Evolutionary conservation across 2,329 filamentous ascomycete genomes (phyloP).

Genomic region (Blastomyces parvus): DNA sequence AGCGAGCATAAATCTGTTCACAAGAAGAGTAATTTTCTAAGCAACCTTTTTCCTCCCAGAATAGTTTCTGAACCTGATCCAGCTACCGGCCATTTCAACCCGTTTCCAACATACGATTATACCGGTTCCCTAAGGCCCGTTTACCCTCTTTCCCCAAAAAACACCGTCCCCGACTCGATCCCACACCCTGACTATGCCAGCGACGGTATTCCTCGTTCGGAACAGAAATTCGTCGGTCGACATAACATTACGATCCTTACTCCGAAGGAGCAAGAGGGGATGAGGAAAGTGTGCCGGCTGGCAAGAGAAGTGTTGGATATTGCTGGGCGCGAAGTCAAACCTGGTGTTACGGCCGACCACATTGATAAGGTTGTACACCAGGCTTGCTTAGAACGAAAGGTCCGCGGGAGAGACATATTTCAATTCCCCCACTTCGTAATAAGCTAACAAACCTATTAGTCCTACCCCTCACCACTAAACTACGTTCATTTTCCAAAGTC

Average conservation of each 20-base stretch:
- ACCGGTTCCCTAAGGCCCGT: conserved; percentile 75
- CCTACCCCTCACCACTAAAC: conserved; percentile 89
- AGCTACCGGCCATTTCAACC: conserved; percentile 84
- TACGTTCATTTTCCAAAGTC: conserved; percentile 97
- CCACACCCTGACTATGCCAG: conserved; percentile 77
- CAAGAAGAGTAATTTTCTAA: conserved; percentile 70
- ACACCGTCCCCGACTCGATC: conserved; percentile 70
- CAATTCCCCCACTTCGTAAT: neutral
- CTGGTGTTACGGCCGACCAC: conserved; percentile 92
- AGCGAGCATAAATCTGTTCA: conserved; percentile 71
- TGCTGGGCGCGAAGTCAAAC: conserved; percentile 69
- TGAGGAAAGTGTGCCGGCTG: conserved; percentile 84
- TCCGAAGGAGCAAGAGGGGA: conserved; percentile 69
- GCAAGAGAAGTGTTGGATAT: conserved; percentile 89
- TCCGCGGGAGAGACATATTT: conserved; percentile 41
- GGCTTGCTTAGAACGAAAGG: conserved; percentile 83
- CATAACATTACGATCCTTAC: conserved; percentile 79
- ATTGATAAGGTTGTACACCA: conserved; percentile 94
- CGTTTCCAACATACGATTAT: conserved; percentile 78
- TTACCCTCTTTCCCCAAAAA: conserved; percentile 67
- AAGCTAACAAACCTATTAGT: conserved; percentile 43
- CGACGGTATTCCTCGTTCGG: conserved; percentile 64
- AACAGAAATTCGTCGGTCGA: conserved; percentile 56
- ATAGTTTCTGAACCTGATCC: conserved; percentile 83
- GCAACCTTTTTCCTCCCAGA: conserved; percentile 64